Conservation (phyloP, 1,139 yeast species). For the Suhomyces yuchorum region DNA sequence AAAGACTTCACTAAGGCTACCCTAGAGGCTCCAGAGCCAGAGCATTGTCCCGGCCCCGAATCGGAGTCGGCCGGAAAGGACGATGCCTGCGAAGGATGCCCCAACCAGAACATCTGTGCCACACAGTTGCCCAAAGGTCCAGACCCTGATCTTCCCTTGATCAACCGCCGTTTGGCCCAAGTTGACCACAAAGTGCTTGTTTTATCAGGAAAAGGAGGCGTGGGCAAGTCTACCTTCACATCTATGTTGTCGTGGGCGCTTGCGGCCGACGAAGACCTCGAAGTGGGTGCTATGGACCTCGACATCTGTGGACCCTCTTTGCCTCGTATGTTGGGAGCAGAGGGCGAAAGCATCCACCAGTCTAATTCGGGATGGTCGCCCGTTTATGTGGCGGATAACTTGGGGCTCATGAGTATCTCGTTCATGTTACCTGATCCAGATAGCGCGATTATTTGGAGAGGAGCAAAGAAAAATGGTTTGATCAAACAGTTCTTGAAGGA, state of each 20-base stretch:
- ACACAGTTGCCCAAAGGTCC: constrained; percentile 87
- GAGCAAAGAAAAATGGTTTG: constrained; percentile 89
- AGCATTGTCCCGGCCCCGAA: constrained; percentile 98
- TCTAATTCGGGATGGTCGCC: constrained; percentile 97
- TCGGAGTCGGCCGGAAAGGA: constrained; percentile 91
- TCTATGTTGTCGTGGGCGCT: constrained; percentile 95
- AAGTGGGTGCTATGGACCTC: constrained; percentile 94
- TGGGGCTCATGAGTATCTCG: constrained; percentile 94
- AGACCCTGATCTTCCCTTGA: constrained; percentile 88
- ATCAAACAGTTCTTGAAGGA: constrained; percentile 93
- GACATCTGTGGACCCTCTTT: constrained; percentile 98
- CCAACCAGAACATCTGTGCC: constrained; percentile 88
- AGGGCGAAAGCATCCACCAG: constrained; percentile 82
- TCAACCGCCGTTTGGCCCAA: constrained; percentile 63
- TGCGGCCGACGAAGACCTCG: constrained; percentile 83
- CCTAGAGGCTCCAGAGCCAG: constrained; percentile 70
- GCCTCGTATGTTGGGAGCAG: constrained; percentile 93
- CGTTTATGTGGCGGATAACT: constrained; percentile 90
- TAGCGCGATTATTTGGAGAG: constrained; percentile 96
- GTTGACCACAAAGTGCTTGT: constrained; percentile 85
- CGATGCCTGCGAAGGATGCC: constrained; percentile 93
- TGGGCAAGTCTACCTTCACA: constrained; percentile 94
- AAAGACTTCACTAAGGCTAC: constrained; percentile 22
- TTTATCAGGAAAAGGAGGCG: constrained; percentile 96
- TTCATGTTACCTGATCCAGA: constrained; percentile 94